Base-by-base conservation (phyloP, 1,284 basidiomycete species). In the Erythrobasidium hasegawianum region DNA sequence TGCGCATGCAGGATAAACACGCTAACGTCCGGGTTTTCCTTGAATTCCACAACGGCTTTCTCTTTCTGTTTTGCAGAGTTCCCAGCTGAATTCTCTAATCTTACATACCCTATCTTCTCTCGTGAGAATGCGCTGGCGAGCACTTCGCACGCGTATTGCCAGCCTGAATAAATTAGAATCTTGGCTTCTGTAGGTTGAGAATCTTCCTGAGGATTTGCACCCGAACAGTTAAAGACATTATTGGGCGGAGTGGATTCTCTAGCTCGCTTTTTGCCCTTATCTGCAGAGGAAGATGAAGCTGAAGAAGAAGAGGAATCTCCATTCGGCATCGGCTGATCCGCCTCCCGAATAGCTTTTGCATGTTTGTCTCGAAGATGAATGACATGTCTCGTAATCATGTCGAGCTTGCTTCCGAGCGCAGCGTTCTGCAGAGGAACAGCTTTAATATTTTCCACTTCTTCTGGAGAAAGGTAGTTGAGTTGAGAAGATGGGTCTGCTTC, bases 1-100 rank as follows among this genome's bases (percentile, higher is more conserved):
- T 66, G 49, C 1, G 73, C 71, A 58, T 75, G 71, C 60, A 74
- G 59, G 56, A 74, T 68, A 59, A 74, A 74, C 0, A 68, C 71
- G 1, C 70, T 62, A 22, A 71, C 47, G 39, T 71, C 61, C 1
- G 71, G 70, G 52, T 74, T 70, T 20, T 70, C 64, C 20, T 41
- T 40, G 54, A 75, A 75, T 18, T 54, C 49, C n/a, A 62, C 49
- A 16, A 71, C 70, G 33, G 70, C 69, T 24, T 26, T 56, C 54
- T 74, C 71, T 58, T 73, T 72, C 26, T 40, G 58, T 29, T 27
- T 50, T 2, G 40, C 24, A 2, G 9, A 29, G 47, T 45, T 22
- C 14, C 38, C 49, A 47, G 22, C 43, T 2, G 40, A 18, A 13
- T 16, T 24, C 20, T 74, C 73, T 39, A 75, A 67, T 14, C 70